Base-by-base conservation (phyloP, 805 yeast genomes). In the Barnettozyma sucrosica region DNA sequence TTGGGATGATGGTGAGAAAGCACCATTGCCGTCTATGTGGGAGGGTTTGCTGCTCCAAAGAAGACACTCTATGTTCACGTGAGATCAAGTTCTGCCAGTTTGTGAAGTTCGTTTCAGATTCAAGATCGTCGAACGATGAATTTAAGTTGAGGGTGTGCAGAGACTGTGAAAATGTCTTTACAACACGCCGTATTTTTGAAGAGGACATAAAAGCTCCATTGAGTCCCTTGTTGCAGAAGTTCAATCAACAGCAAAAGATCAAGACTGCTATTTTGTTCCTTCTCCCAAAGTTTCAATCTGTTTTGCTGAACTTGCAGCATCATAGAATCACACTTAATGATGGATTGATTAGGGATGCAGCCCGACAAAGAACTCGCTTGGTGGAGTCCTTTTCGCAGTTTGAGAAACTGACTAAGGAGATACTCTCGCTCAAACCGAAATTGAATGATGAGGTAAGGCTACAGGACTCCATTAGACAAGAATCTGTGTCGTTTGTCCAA, bases 21-120 rank as follows among this genome's bases (percentile, higher is more conserved):
- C 98, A 93, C 62, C 99, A 92, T 63, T 93, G 99, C 64, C 69
- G 98, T 33, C 64, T 89, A 23, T 92, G 99, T 68, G 98, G 98
- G 0, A 59, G 65, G 24, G 78, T 85, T 1, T 87, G 89, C 0
- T 92, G 97, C 66, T 95, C 84, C 23, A 83, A 81, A 54, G 55
- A 63, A 44, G 66, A 50, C 43, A 75, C 70, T 8, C 81, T 69
- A 13, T 92, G 99, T 62, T 89, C 97, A 0, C 78, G 81, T 60
- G 79, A 80, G 47, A 82, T 88, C 0, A 87, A 87, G 0, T 55
- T 83, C 2, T 61, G 43, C 19, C 49, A 50, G 8, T 49, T 68
- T 25, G 37, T 55, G 16, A 46, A 33, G 6, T 18, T 50, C 6
- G 36, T 58, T 8, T 36, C 44, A 1, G 62, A 59, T n/a, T 37